Evolutionary conservation across 2,329 filamentous ascomycete species (phyloP), one percentile per base, ranked within the genome.

Genomic region (Colletotrichum shisoi): DNA sequence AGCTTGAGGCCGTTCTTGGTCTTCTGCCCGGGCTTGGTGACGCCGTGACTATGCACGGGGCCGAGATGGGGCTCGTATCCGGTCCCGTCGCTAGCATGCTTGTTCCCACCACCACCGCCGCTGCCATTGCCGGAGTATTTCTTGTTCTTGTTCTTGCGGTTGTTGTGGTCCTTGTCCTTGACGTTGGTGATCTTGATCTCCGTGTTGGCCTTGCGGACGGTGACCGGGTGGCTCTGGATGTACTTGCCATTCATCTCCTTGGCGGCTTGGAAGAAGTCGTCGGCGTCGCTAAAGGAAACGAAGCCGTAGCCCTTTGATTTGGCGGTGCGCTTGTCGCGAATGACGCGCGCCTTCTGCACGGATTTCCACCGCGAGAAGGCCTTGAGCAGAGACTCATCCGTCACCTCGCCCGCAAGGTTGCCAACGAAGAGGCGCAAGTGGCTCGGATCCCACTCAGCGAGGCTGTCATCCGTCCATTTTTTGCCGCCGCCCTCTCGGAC

Each of bases 161-260:
- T 67, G 63, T 70, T 72, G 17, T 70, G 68, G 68, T 79, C 76
- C 54, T 74, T 75, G 5, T 75, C 74, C 74, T 87, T 88, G 72
- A 87, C 85, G n/a, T 84, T 85, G 13, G 89, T 84, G 4, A 93
- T 87, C 76, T 92, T 93, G 78, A 99, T 93, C 78, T 98, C 94
- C 6, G 94, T 97, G 72, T 90, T 96, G 71, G 92, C 93, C 77
- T 95, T 92, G 78, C 91, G 89, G 71, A 98, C 86, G 31, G 92
- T 83, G 34, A 97, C 92, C 0, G 95, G 95, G 78, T 98, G 95
- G 77, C 93, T 97, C 74, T 96, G 94, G 76, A 99, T 98, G 79
- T 99, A 99, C 81, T 99, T 98, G 73, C 94, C 94, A 74, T 97
- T 92, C 95, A 98, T 98, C 81, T 98, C 94, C 80, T 95, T 93